phyloP scores from a whole-genome alignment of 139 green algal species.

The Chlamydomonas incerta region DNA sequence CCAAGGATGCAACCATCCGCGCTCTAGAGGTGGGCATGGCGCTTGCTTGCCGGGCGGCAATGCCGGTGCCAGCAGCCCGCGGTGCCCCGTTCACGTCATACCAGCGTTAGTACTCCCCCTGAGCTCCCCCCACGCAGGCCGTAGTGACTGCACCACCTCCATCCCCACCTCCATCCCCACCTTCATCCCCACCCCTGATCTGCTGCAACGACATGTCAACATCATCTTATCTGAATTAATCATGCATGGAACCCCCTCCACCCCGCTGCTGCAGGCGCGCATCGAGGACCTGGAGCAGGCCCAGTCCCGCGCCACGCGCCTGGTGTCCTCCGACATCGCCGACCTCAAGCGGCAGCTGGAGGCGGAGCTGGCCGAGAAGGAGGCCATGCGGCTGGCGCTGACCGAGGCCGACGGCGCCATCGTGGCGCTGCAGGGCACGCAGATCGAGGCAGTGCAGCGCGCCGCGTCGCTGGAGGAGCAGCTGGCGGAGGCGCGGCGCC shows the following conservation, averaged over 20 bases:
- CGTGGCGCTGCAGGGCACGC: neutral
- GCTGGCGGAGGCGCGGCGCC: too few species aligned
- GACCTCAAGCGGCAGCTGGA: neutral
- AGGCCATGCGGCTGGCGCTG: neutral
- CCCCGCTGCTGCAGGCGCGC: slow-evolving; percentile 13
- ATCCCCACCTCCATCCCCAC: too few species aligned
- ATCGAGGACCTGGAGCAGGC: slow-evolving; percentile 37
- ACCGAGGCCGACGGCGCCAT: neutral
- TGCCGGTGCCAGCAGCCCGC: too few species aligned
- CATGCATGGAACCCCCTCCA: too few species aligned
- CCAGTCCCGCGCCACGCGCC: slow-evolving; percentile 12
- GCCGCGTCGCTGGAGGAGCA: neutral
- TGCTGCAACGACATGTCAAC: too few species aligned
- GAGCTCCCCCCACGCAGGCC: too few species aligned
- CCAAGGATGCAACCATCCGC: slow-evolving; percentile 22
- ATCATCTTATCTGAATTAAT: too few species aligned
- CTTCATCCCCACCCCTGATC: too few species aligned
- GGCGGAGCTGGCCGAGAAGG: neutral
- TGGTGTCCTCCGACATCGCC: neutral
- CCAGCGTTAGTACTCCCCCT: too few species aligned
- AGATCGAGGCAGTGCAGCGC: neutral
- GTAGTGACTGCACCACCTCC: too few species aligned
- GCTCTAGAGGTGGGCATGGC: neutral
- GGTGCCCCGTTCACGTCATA: too few species aligned
- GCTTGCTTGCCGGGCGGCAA: too few species aligned